phyloP scores from a whole-genome alignment of 257 asterid species.

The Ehretia macrophylla region DNA sequence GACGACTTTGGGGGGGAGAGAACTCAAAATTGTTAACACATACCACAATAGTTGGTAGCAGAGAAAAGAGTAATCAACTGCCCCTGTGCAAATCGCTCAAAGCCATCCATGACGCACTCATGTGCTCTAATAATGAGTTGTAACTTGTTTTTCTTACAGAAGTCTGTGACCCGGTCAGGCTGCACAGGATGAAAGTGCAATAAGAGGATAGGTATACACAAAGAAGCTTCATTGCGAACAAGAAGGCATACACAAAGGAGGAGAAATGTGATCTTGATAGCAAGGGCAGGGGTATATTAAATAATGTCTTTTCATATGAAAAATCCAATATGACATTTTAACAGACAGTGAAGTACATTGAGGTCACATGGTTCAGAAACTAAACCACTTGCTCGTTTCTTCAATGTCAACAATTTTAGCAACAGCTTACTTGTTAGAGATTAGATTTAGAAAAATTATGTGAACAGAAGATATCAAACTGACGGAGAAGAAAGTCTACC shows the following conservation, averaged over 20 bases:
- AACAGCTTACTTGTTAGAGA: no score
- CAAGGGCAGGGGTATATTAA: no score
- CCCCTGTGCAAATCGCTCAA: conserved; percentile 97
- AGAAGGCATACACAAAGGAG: neutral
- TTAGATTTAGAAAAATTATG: no score
- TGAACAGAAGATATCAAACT: neutral
- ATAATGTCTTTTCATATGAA: no score
- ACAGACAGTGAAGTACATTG: no score
- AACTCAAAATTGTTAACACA: conserved; percentile 3
- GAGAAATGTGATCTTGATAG: no score
- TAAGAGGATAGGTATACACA: neutral
- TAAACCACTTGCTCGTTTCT: no score
- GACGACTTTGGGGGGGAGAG: neutral
- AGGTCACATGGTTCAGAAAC: no score
- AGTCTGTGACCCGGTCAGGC: conserved; percentile 98
- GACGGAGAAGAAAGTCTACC: no score
- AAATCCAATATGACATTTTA: no score
- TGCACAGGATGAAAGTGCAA: conserved; percentile 31
- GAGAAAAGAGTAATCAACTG: conserved; percentile 96
- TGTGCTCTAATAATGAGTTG: conserved; percentile 96
- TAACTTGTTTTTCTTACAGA: conserved; percentile 89
- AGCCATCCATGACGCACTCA: conserved; percentile 99
- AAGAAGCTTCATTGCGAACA: neutral
- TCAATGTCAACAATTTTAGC: no score
- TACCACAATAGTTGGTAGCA: conserved; percentile 99